Base-by-base conservation (phyloP, 1,284 basidiomycete species). In the Schizophyllum amplum region DNA sequence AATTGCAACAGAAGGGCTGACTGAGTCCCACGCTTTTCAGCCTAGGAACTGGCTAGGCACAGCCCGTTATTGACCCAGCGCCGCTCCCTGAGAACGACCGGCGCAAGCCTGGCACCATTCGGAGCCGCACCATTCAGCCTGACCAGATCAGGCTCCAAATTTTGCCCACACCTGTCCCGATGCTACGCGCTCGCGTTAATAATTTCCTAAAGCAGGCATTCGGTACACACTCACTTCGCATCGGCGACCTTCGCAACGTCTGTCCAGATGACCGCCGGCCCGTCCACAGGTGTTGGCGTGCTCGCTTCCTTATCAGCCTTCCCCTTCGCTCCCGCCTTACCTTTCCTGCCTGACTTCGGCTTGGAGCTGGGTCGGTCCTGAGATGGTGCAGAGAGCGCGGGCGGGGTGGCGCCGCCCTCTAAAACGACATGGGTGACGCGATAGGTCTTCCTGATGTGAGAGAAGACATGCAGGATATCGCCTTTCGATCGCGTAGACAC, bases 361-460 rank as follows among this genome's bases (percentile, higher is more conserved):
- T 65, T 66, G 56, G 62, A 63, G 46, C n/a, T 49, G 42, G 49
- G 47, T 50, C 33, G 42, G 20, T 22, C 52, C 11, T 22, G 51
- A 47, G 55, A 55, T 53, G 54, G 24, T 17, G 52, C 46, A 51
- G 25, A 6, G 15, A 72, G 56, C 24, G 60, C 56, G 24, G 81
- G 81, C 51, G 73, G 75, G 7, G 64, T 63, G 47, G 62, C 55
- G 23, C 72, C 82, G 23, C 86, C 84, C 62, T 80, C 75, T 48
- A 90, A 63, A 24, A 86, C 80, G 85, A 50, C 86, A 87, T 60
- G 86, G 80, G 13, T 22, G 42, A 88, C 79, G 63, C 90, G 84
- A 72, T 96, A 97, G 7, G 89, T 93, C 75, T 96, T 92, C 65
- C 80, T 83, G 67, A 97, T 90, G 69, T 98, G 94, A 1, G 89